Base-by-base conservation (phyloP, 305 asterid genomes). In the Andrographis paniculata region DNA sequence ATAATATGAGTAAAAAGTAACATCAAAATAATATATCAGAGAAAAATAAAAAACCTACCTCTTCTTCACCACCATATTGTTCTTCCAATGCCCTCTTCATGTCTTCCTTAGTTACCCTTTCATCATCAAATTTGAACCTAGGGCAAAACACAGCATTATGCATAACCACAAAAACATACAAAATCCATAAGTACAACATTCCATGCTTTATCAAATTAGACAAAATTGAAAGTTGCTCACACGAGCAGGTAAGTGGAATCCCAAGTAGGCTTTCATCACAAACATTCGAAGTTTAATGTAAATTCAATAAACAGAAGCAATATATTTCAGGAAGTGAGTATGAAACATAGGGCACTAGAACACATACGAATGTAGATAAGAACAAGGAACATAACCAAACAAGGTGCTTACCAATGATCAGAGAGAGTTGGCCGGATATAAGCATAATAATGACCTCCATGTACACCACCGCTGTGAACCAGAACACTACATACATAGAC, bases 381-480 rank as follows among this genome's bases (percentile, higher is more conserved):
- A 45, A 31, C 15, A 30, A 24, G 30, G 8, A 51, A 53, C 27
- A 24, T 14, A 58, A 62, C 56, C 56, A 45, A 21, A 30, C 21
- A 45, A 17, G 46, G 43, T 42, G 48, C 74, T 60, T 75, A 85
- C 94, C 94, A 85, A 45, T 85, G 87, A 71, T 82, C 85, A 58
- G 92, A 79, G 50, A 82, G 85, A 10, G 82, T 81, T 35, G 95
- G 95, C 68, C 94, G 71, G 69, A 85, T 81, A 49, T 72, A 85
- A 51, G 87, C 95, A 63, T 79, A 85, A 63, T 82, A 85, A 58
- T 85, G 95, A 41, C 95, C 95, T 64, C 95, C 94, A 62, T 85
- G 91, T 59, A 85, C 91, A 37, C 95, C 93, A 20, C 93, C 95
- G 45, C 89, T 81, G 66, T 84, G 93, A 71, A 84, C 95, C 81